Conservation (phyloP, 2,329 filamentous ascomycete genomes). For the Fusarium algeriense region DNA sequence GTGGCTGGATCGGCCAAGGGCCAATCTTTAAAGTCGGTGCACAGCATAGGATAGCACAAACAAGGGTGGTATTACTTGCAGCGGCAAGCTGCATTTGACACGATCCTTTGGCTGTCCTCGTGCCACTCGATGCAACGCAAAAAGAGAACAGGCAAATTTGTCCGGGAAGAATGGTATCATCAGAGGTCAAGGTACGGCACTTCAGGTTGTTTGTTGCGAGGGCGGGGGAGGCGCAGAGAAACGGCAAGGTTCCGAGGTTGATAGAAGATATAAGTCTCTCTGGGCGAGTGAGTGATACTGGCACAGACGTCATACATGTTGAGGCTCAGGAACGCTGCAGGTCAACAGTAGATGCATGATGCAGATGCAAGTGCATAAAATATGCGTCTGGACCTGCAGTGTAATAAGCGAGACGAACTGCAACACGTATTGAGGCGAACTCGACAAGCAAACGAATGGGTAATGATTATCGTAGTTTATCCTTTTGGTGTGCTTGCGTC, state of each 20-base stretch:
- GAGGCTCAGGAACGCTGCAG: conserved; percentile 46
- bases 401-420: conserved; percentile 33
- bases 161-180: conserved; percentile 31
- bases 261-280: background rate
- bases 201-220: conserved; percentile 8
- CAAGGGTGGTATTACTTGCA: conserved; percentile 42
- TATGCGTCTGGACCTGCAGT: conserved; percentile 29
- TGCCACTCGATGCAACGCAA: conserved; percentile 41
- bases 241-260: conserved; percentile 20
- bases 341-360: conserved; percentile 41
- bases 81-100: conserved; percentile 45
- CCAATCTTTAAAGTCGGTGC: background rate
- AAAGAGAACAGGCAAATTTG: conserved; percentile 29
- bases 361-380: conserved; percentile 33
- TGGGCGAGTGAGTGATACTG: background rate
- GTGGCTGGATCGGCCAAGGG: conserved; percentile 10
- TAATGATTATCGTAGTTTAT: conserved; percentile 12
- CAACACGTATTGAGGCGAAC: conserved; percentile 36
- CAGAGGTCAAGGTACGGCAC: conserved; percentile 7
- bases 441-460: conserved; percentile 27
- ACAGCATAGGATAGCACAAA: conserved; percentile 3
- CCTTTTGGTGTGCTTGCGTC: conserved; percentile 15
- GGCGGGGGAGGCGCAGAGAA: conserved; percentile 28
- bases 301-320: conserved; percentile 38
- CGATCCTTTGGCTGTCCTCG: conserved; percentile 39